These are phyloP conservation scores for Rachicladosporium sp. DNA, from an alignment of 2,329 filamentous ascomycete genomes.

Conservation along the genomic window DNA sequence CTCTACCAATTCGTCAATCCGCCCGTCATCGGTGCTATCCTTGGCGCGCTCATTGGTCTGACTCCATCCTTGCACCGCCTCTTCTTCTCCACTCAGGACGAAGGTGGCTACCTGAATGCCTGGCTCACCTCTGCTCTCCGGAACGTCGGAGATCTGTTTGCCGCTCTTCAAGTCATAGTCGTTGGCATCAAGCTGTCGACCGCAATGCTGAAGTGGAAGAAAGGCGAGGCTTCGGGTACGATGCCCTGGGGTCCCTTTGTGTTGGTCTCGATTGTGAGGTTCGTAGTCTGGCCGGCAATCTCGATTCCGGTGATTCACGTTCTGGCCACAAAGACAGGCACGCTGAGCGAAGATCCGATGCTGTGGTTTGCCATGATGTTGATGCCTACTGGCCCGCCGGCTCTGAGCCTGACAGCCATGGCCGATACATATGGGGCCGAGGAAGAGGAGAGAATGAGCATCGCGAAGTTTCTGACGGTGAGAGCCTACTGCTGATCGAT, in stretches of 20 bases:
- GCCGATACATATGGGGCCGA: slow-evolving; percentile 38
- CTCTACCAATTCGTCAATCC: slow-evolving; percentile 46
- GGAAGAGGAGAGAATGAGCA: slow-evolving; percentile 39
- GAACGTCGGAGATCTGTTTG: slow-evolving; percentile 52
- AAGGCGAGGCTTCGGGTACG: slow-evolving; percentile 27
- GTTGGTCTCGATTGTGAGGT: slow-evolving; percentile 44
- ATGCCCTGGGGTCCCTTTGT: slow-evolving; percentile 39
- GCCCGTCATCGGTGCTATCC: slow-evolving; percentile 46
- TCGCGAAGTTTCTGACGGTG: slow-evolving; percentile 41
- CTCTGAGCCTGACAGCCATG: slow-evolving; percentile 41
- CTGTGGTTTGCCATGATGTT: slow-evolving; percentile 55
- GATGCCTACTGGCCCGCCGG: slow-evolving; percentile 44
- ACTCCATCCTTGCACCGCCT: slow-evolving; percentile 45
- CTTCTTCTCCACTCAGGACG: slow-evolving; percentile 46
- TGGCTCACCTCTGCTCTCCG: slow-evolving; percentile 52
- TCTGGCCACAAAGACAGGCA: slow-evolving; percentile 39
- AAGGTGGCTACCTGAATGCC: slow-evolving; percentile 53
- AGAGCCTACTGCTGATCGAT: slow-evolving; percentile 7
- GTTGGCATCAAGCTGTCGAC: slow-evolving; percentile 54
- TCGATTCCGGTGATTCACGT: slow-evolving; percentile 42
- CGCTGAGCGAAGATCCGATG: slow-evolving; percentile 47
- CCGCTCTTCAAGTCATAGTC: slow-evolving; percentile 52
- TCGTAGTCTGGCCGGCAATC: slow-evolving; percentile 46
- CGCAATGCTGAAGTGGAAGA: slow-evolving; percentile 36
- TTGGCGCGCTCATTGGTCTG: slow-evolving; percentile 49